Percentiles rank a stretch among this genome's conserved stretches.
Evolutionary conservation across 164 flowering plant species (phyloP).

Genomic region (Magnolia officinalis): DNA sequence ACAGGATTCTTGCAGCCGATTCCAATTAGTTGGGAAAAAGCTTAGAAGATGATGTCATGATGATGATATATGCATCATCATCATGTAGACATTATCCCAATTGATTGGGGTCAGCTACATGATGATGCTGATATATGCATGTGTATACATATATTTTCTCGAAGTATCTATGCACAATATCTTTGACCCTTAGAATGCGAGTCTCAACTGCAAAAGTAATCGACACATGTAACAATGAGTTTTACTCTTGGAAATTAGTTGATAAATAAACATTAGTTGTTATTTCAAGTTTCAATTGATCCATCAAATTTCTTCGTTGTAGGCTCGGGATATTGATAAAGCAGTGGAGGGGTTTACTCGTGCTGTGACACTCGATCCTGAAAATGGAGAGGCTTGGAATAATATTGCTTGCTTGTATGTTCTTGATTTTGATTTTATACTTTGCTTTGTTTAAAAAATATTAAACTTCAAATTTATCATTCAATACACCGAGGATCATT

Average conservation of each 20-base stretch:
- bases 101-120: no score
- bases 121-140: neutral
- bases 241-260: neutral
- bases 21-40: no score
- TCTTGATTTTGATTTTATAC: constrained; percentile 3
- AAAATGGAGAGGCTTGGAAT: constrained; percentile 99
- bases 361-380: constrained; percentile 95
- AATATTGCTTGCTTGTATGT: constrained; percentile 89
- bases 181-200: neutral
- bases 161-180: neutral
- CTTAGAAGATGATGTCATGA: no score
- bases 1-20: no score
- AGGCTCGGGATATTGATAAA: constrained; percentile 81
- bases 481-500: neutral
- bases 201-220: neutral
- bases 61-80: no score
- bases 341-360: constrained; percentile 80
- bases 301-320: constrained; percentile 15
- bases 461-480: neutral
- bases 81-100: no score
- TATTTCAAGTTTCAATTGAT: neutral
- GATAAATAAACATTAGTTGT: neutral
- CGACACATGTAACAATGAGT: neutral
- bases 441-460: neutral
- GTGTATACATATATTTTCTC: neutral